Evolutionary conservation across 345 rosid genomes (phyloP).

Genomic region (Ceriops zippeliana): DNA sequence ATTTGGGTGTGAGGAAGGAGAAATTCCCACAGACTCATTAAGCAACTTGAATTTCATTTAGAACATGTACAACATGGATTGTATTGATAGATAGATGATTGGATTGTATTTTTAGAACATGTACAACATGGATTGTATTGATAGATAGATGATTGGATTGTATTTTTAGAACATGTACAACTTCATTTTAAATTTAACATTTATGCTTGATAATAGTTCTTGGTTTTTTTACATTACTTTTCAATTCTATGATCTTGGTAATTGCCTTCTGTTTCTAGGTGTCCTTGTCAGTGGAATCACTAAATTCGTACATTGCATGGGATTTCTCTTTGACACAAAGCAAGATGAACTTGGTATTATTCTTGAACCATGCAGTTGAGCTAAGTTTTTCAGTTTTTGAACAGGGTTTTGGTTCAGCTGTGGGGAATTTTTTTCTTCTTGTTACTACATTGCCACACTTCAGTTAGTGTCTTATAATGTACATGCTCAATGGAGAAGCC

Average conservation of each 20-base stretch:
- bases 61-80: too few relatives aligned
- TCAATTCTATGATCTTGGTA: conserved; percentile 1
- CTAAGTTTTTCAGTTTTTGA: neutral
- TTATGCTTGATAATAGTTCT: neutral
- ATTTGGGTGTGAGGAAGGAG: neutral
- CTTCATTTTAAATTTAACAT: neutral
- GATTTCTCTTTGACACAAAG: conserved; percentile 85
- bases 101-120: neutral
- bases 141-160: neutral
- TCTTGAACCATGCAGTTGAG: conserved; percentile 17
- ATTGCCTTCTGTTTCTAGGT: conserved; percentile 43
- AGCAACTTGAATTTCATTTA: neutral
- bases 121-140: too few relatives aligned
- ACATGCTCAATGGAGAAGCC: too few relatives aligned
- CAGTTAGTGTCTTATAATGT: neutral
- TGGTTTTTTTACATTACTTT: neutral
- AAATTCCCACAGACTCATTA: neutral
- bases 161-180: neutral
- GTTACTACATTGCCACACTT: neutral
- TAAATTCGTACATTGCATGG: conserved; percentile 96
- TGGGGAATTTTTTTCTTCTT: neutral
- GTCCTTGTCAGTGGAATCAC: conserved; percentile 70
- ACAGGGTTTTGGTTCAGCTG: neutral
- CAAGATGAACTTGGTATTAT: conserved; percentile 69
- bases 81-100: neutral